phyloP scores from a whole-genome alignment of 208 protist genomes.

The Acanthamoeba sp. region DNA sequence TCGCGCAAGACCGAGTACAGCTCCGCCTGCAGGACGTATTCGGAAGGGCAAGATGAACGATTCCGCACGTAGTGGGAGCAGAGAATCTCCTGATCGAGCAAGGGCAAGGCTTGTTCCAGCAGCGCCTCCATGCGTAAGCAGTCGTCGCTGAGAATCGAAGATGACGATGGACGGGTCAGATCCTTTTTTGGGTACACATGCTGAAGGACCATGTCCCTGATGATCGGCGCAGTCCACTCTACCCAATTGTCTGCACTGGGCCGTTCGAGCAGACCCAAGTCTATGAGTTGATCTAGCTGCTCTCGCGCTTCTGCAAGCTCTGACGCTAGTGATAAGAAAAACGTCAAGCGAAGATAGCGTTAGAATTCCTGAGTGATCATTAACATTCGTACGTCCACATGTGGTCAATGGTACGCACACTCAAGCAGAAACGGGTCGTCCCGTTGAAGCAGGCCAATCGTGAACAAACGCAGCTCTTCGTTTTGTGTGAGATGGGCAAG shows the following conservation, averaged over 20 bases:
- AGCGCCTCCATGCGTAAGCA: constrained; percentile 33
- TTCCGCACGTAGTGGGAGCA: constrained; percentile 68
- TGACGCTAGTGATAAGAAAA: not conserved
- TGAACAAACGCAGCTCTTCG: constrained; percentile 51
- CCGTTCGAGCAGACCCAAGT: constrained; percentile 65
- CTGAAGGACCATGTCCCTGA: constrained; percentile 65
- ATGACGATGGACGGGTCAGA: not conserved
- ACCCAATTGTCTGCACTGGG: constrained; percentile 43
- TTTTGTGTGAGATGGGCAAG: constrained; percentile 1
- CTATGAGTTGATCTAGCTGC: constrained; percentile 50
- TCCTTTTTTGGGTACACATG: constrained; percentile 65
- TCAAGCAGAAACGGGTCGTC: constrained; percentile 43
- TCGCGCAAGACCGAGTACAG: constrained; percentile 70
- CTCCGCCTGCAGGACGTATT: constrained; percentile 72
- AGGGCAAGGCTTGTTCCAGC: constrained; percentile 64
- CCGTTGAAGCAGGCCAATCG: constrained; percentile 39
- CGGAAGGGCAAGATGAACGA: constrained; percentile 68
- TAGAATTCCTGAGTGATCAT: not conserved
- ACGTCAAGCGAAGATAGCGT: not conserved
- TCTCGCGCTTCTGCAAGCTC: constrained; percentile 34
- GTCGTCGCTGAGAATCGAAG: constrained; percentile 7
- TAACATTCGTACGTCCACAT: not conserved
- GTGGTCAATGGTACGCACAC: not conserved
- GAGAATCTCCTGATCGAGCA: constrained; percentile 70
- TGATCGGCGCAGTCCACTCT: constrained; percentile 61